Evolutionary conservation across 2,329 filamentous ascomycete genomes (phyloP).

Genomic region (Fusarium coicis): DNA sequence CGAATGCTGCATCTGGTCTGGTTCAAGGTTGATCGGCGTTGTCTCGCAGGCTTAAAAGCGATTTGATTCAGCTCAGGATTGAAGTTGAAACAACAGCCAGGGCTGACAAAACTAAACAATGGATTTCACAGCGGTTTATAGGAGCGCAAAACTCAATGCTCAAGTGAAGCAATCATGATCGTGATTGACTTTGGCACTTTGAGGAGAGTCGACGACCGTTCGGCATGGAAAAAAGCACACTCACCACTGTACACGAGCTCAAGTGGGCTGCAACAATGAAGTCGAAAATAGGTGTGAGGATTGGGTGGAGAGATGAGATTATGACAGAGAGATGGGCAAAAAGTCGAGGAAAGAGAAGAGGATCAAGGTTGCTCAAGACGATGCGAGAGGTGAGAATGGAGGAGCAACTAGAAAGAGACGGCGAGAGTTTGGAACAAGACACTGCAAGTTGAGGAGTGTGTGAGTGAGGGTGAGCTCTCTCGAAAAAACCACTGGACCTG

Average conservation of each 20-base stretch:
- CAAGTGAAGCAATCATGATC: conserved; percentile 19
- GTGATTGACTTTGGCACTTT: conserved; percentile 20
- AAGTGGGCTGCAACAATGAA: conserved; percentile 41
- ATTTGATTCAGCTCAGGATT: conserved; percentile 16
- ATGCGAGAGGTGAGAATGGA: conserved; percentile 37
- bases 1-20: conserved; percentile 6
- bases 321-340: conserved; percentile 36
- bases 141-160: conserved; percentile 1
- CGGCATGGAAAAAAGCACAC: conserved; percentile 36
- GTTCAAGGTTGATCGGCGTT: conserved; percentile 14
- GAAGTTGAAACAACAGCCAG: conserved; percentile 20
- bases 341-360: conserved; percentile 27
- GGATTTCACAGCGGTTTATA: conserved; percentile 21
- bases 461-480: conserved; percentile 39
- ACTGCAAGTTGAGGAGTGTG: conserved; percentile 26
- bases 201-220: conserved; percentile 32
- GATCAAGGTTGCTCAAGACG: conserved; percentile 27
- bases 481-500: conserved; percentile 42
- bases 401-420: conserved; percentile 36
- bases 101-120: conserved; percentile 17
- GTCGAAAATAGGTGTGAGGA: conserved; percentile 31
- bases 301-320: conserved; percentile 35
- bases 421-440: conserved; percentile 36
- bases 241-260: conserved; percentile 43
- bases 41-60: conserved; percentile 30